Evolutionary conservation across 345 rosid species (phyloP), one percentile per base, ranked within the genome.

Genomic region (Linum trigynum): DNA sequence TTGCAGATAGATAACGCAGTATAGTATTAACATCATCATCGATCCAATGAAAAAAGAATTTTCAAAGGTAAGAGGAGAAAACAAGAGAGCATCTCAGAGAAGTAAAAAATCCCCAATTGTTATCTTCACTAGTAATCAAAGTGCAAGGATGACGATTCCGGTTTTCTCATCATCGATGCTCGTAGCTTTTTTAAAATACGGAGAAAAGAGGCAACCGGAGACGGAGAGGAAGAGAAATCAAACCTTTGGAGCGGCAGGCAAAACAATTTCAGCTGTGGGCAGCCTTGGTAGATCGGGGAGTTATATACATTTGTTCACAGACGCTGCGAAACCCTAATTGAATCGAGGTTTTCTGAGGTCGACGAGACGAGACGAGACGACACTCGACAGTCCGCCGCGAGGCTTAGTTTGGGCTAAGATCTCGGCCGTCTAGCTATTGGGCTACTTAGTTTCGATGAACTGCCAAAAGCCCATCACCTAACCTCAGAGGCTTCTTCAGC

Each of bases 1-100:
- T 48, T 48, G 53, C 53, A 48, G 53, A 48, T 48, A 48, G 53
- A 48, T 48, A 48, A 48, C 53, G 53, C 53, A 48, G 53, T 48
- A 48, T 48, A 48, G n/a, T 42, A 48, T 0, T 6, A 48, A 48
- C 53, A 48, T 48, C 53, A 48, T 48, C 53, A 15, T 5, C 3
- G 53, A 48, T 15, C 53, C 53, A 48, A 0, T 48, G 4, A 48
- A 42, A 48, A 11, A 11, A 11, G 8, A 48, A 48, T 6, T 9
- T 8, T 2, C 12, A 48, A 6, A 6, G 2, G 2, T 8, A 8
- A 8, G 12, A 48, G 8, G 14, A 8, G 4, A 48, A 48, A 8
- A 48, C 8, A 1, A 48, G 9, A 48, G 53, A 48, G 53, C 53
- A 48, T 48, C 53, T 48, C 53, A 48, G 53, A 48, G 53, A 48